Evolutionary conservation across 441 rosid genomes (phyloP).

Genomic region (Breynia disticha): DNA sequence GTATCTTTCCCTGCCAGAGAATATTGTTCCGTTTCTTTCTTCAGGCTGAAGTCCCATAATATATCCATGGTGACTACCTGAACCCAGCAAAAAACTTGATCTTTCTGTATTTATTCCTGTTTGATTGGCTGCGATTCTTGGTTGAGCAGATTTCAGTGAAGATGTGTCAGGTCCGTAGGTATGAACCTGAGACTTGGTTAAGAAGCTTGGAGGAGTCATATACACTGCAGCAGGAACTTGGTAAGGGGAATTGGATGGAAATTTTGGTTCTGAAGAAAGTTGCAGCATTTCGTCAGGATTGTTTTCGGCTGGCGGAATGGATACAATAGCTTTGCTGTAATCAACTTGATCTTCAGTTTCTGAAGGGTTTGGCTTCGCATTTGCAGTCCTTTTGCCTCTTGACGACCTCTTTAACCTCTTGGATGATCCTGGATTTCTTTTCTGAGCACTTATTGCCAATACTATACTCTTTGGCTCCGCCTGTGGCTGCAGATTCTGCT

Average conservation of each 20-base stretch:
- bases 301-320: conserved; percentile 16
- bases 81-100: conserved; percentile 21
- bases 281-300: conserved; percentile 20
- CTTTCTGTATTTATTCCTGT: conserved; percentile 18
- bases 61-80: conserved; percentile 26
- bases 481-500: conserved; percentile 19
- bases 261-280: conserved; percentile 18
- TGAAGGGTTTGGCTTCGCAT: conserved; percentile 11
- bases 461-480: conserved; percentile 29
- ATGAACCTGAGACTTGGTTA: conserved; percentile 9
- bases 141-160: conserved; percentile 24
- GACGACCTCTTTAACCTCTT: conserved; percentile 16
- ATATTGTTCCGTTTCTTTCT: conserved; percentile 24
- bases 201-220: conserved; percentile 26
- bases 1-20: conserved; percentile 17
- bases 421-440: conserved; percentile 14
- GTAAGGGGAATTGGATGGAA: conserved; percentile 17
- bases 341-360: conserved; percentile 13
- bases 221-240: conserved; percentile 35
- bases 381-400: conserved; percentile 23
- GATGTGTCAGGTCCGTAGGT: conserved; percentile 25
- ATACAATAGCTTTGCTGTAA: conserved; percentile 17
- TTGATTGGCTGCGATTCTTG: conserved; percentile 24
- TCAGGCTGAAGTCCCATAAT: conserved; percentile 26
- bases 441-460: conserved; percentile 32